These are phyloP conservation scores for Skeletonema tropicum DNA, from an alignment of 108 stramenopile species.

Conservation along the genomic window DNA sequence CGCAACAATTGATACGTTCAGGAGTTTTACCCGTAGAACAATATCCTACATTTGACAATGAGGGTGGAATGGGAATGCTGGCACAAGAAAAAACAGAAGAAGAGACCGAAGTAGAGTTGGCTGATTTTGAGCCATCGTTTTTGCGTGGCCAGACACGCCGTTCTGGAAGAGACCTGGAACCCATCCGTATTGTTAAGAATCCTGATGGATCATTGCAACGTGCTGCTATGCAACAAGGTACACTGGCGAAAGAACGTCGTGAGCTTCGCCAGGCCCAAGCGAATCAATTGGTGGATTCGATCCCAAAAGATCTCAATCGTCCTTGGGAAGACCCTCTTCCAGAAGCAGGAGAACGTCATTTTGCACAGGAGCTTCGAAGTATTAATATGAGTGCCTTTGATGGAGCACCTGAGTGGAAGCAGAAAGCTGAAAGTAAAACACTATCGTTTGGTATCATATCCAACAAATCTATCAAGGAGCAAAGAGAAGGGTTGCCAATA, in stretches of 20 bases:
- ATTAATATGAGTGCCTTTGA: conserved; percentile 91
- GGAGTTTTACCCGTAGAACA: conserved; percentile 97
- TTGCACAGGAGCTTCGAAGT: conserved; percentile 95
- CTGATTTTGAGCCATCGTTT: conserved; percentile 96
- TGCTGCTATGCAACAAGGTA: conserved; percentile 94
- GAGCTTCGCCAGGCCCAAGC: conserved; percentile 97
- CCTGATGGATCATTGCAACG: conserved; percentile 97
- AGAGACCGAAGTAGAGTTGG: conserved; percentile 93
- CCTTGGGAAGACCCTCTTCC: conserved; percentile 99
- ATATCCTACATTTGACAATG: conserved; percentile 95
- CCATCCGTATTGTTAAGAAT: conserved; percentile 96
- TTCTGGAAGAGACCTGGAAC: conserved; percentile 81
- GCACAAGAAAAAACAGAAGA: conserved; percentile 96
- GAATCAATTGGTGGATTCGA: conserved; percentile 95
- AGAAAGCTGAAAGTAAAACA: conserved; percentile 93
- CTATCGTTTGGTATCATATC: conserved; percentile 94
- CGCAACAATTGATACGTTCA: conserved; percentile 93
- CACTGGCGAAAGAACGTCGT: conserved; percentile 94
- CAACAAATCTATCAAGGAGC: conserved; percentile 94
- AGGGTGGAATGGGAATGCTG: conserved; percentile 91
- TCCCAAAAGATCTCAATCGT: conserved; percentile 97
- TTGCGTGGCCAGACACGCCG: conserved; percentile 91
- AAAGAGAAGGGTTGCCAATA: conserved; percentile 94
- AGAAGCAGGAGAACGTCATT: conserved; percentile 95
- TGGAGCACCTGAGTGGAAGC: conserved; percentile 98